Base-by-base conservation (phyloP, 768 basidiomycete species). In the Mycena albidolilacea region DNA sequence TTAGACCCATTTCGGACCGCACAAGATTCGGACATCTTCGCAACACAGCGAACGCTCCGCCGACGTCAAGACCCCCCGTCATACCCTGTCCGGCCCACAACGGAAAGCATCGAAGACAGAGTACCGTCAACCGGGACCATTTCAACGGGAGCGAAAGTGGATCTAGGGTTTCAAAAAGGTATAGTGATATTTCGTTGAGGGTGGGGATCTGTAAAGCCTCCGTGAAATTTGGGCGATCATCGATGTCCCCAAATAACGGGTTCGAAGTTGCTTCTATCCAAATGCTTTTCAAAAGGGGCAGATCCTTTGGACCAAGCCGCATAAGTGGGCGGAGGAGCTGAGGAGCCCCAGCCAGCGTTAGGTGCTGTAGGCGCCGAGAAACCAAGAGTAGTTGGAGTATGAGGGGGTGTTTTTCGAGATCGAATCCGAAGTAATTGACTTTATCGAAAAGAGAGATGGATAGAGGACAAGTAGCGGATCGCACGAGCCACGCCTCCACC, bases 21-120 rank as follows among this genome's bases (percentile, higher is more conserved):
- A 19, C 19, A n/a, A 67, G 65, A 48, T 59, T 67, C 39, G 65
- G 57, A 23, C 65, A 67, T 7, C 65, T 44, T 7, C 55, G 64
- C 23, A 65, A 52, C 12, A 65, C 37, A 14, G 54, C 52, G 21
- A 65, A 39, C 14, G 30, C 64, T 14, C 21, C 55, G 19, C 14
- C 3, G 9, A 50, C 11, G 38, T 55, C 38, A 7, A 55, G n/a
- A 21, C 64, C 64, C 6, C 50, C 64, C 19, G 41, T n/a, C 2
- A 10, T 6, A 17, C 52, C 64, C 1, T 41, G 50, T 1, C 23
- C 64, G 14, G 52, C 21, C 52, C 50, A 43, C 4, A 14, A 11
- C 23, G 37, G 37, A 54, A n/a, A 65, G 38, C 50, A 65, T 39
- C 11, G 8, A 17, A 65, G 52, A 21, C 19, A 23, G 37, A 65